Evolutionary conservation across 306 rosid species (phyloP), one percentile per base, ranked within the genome.

Genomic region (Vicia faba): DNA sequence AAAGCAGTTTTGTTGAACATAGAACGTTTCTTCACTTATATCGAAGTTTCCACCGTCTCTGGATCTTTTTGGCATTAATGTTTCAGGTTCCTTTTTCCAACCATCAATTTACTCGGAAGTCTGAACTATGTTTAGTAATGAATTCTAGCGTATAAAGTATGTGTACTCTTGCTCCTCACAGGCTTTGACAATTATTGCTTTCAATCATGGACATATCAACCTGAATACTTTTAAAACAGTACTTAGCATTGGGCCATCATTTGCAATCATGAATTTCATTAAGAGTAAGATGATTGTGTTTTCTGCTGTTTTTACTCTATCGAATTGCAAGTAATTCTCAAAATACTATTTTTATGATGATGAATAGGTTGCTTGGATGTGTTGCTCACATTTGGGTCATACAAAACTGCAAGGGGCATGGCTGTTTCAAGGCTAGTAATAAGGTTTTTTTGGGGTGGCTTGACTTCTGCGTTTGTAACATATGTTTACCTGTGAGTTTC

Each of bases 1-100:
- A 93, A 87, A 93, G 90, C 79, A 84, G 89, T 72, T 93, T 93
- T 68, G 98, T 93, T 56, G 98, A 93, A 84, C 98, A 89, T 78
- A 87, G 98, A 66, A 87, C 98, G 0, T 89, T 81, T 80, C 80
- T 93, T 43, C 97, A 93, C 83, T 68, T 93, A 73, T 93, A 89
- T 70, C 87, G 96, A 73, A 93, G 98, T 78, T 93, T 93, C 73
- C 98, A 93, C 79, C 98, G 98, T 36, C 90, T 93, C 51, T 93
- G 98, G 98, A 88, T 93, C 69, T 93, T 93, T 81, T 75, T 93
- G 86, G 97, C 82, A 54, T 71, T 93, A 69, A 82, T 93, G 95
- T 93, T 93, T 75, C 98, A 93, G 98, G 98, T 93, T 75, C 49
- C 28, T 18, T 36, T 66, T 28, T 66, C 23, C 23, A 20, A 73